Base-by-base conservation (phyloP, 1,139 yeast species). In the Blastobotrys illinoisensis region DNA sequence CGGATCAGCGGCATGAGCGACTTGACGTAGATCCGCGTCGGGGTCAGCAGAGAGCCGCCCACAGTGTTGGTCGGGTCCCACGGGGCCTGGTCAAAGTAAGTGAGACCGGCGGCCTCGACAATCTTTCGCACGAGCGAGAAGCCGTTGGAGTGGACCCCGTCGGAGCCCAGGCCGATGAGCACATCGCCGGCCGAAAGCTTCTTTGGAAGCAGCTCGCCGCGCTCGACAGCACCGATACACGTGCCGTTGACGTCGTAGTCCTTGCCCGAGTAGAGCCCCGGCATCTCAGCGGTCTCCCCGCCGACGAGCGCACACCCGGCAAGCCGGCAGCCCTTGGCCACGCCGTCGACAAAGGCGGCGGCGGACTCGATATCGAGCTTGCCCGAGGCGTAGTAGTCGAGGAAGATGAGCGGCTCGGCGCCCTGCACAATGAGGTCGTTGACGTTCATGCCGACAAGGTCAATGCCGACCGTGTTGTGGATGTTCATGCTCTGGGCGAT, bases 221-320 rank as follows among this genome's bases (percentile, higher is more conserved):
- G 88, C 63, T 80, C 76, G n/a, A 95, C 98, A n/a, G 99, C 99
- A 66, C 99, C 99, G 52, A 95, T 91, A 52, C 97, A 95, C 46
- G 99, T 93, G 72, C 99, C 99, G 67, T 93, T 93, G 57, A 97
- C 91, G 73, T 95, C 99, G 70, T 95, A 95, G 72, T 95, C 99
- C 48, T 95, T 95, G 56, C 84, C 90, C 56, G 85, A 87, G 68
- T 95, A 95, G 86, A 95, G 89, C 62, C 99, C 99, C 46, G 99
- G 99, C 99, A 95, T 95, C 78, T 95, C 99, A 55, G 96, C 88
- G 50, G 99, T 95, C 73, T 95, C 99, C 62, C 99, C 99, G 55
- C 99, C 99, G 58, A 95, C 97, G 59, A 95, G 79, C 7, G 99
- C 99, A 79, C 99, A 93, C 13, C 96, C 97, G 44, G 99, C 89